Percentiles rank a stretch among this genome's conserved stretches.
These are phyloP conservation scores for Sindora glabra DNA, from an alignment of 306 rosid genomes.

Conservation along the genomic window DNA sequence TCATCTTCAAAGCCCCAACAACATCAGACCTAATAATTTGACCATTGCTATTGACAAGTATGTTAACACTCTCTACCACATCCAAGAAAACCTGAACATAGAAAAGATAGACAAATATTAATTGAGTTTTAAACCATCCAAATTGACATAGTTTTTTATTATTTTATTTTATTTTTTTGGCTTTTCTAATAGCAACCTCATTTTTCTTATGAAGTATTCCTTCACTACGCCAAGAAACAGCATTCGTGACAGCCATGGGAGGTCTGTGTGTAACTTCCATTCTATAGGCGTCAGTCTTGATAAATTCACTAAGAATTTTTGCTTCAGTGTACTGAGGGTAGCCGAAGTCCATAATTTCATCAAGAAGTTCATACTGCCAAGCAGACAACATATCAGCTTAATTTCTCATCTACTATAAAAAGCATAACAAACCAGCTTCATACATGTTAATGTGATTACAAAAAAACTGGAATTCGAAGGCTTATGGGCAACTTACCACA, in stretches of 20 bases:
- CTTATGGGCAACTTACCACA: constrained; percentile 52
- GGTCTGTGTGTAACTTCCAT: constrained; percentile 98
- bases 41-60: constrained; percentile 97
- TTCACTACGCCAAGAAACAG: constrained; percentile 99
- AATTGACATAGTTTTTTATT: neutral
- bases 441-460: neutral
- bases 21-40: constrained; percentile 97
- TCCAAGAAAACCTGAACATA: constrained; percentile 84
- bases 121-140: constrained; percentile 1
- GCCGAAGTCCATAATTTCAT: constrained; percentile 98
- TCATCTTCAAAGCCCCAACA: constrained; percentile 98
- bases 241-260: constrained; percentile 99
- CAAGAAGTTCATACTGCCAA: constrained; percentile 84
- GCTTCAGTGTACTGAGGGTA: constrained; percentile 97
- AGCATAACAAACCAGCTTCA: neutral
- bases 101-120: constrained; percentile 13
- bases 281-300: constrained; percentile 97
- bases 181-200: constrained; percentile 50
- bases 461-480: neutral
- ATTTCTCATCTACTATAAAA: neutral
- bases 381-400: constrained; percentile 2
- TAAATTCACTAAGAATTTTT: constrained; percentile 90
- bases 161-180: too few relatives aligned
- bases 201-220: constrained; percentile 93
- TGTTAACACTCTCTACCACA: constrained; percentile 99